Base-by-base conservation (phyloP, 2,329 filamentous ascomycete species). In the Gaeumannomyces sp. region DNA sequence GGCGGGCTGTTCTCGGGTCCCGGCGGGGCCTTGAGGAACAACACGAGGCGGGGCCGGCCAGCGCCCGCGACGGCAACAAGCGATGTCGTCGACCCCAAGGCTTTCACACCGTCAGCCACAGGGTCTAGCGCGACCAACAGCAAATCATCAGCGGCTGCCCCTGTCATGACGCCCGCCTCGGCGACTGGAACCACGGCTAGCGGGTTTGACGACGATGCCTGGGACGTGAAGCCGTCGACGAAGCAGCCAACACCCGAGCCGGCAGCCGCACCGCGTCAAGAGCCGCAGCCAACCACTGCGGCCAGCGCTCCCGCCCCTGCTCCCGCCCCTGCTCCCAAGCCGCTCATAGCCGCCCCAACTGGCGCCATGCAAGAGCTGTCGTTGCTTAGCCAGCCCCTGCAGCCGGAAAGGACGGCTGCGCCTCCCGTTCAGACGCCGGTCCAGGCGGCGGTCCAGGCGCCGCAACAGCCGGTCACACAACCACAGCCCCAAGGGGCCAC, bases 151-250 rank as follows among this genome's bases (percentile, higher is more conserved):
- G 81, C 75, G 13, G 71, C 74, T 1, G 70, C 75, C 16, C 67
- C 72, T 22, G 67, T 68, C 7, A 59, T 67, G 28, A 62, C 59
- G n/a, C 65, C 67, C 45, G 58, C 66, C 68, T 62, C 70, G 62
- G 65, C 68, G 59, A 67, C 70, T 13, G 63, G 67, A 10, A 73
- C 71, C 66, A 65, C 70, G 33, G 59, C 75, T 71, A 66, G 75
- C 72, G 92, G 92, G 3, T 98, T 98, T 72, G 95, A 99, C 63
- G 95, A 98, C 72, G 92, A 98, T 79, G 95, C 95, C 11, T 99
- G 95, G 95, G 92, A 96, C 72, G 89, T 97, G 62, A 97, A 97
- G 78, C 91, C 92, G 25, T 85, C 89, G 19, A 89, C 87, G 73
- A 84, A 88, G 62, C 69, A 66, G 62, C 59, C 68, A 3, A 66